Base-by-base conservation (phyloP, 2,329 filamentous ascomycete species). In the Penicillium vulpinum region DNA sequence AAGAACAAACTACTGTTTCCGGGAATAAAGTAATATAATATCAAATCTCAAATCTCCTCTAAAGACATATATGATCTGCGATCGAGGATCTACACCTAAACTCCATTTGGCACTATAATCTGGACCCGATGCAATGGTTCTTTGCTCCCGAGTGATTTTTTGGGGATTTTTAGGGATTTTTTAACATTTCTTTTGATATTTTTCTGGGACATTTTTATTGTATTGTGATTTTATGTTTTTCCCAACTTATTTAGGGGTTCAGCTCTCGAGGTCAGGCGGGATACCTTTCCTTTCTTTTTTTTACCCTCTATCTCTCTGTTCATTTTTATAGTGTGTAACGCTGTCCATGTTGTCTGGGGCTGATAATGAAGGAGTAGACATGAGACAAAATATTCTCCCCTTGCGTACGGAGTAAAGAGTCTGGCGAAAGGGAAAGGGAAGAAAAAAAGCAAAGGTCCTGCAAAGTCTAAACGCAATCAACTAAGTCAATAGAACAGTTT, bases 21-120 rank as follows among this genome's bases (percentile, higher is more conserved):
- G 21, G 21, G 26, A 10, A 21, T 22, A 33, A 26, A 43, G 28
- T 18, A 43, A 43, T 26, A 51, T 51, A 43, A 44, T 15, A 16
- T 33, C 13, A 29, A 50, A 33, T 29, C 3, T 24, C 9, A 49
- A 49, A 31, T 41, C 2, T 24, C 15, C n/a, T 24, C 26, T 29
- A 41, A 51, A 26, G 15, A 16, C 38, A 51, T 18, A 29, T 16
- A 43, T 57, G 57, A 29, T 46, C 51, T 54, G 41, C 43, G 61
- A 63, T 64, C 59, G 54, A 45, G 38, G 63, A 67, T 67, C 64
- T 59, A 62, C 64, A 56, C 58, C 60, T 62, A 63, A 65, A 66
- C 62, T 65, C 51, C 52, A 56, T 61, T 61, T 52, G 56, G 61
- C 60, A 29, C 54, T 60, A 59, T 55, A 56, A 62, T 66, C 64